A percentile compares a stretch with the other conserved stretches of the same genome.
phyloP scores from a whole-genome alignment of 108 stramenopile genomes.

The Fistulifera pelliculosa region DNA sequence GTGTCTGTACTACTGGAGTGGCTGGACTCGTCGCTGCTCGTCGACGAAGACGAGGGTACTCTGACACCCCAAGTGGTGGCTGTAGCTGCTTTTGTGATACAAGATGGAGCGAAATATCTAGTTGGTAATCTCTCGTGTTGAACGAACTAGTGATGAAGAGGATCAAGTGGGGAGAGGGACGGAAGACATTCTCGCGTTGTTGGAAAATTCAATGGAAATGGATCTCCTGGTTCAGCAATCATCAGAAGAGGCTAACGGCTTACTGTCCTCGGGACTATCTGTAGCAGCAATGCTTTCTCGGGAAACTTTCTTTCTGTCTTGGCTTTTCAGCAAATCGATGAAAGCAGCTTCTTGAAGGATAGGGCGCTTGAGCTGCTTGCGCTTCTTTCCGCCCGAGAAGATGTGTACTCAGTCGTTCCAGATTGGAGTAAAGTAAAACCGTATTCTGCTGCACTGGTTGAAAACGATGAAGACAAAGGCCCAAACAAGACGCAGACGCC shows the following conservation, averaged over 20 bases:
- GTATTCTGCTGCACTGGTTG: constrained; percentile 10
- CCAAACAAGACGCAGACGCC: constrained; percentile 3
- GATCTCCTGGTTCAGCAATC: constrained; percentile 17
- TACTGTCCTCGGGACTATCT: constrained; percentile 10
- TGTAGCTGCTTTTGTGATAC: constrained; percentile 15
- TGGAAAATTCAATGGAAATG: constrained; percentile 63
- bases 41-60: constrained; percentile 1
- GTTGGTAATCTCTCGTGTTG: constrained; percentile 22
- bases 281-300: constrained; percentile 38
- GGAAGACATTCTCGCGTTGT: constrained; percentile 44
- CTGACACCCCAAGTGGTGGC: constrained; percentile 5
- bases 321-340: constrained; percentile 45
- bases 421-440: constrained; percentile 22
- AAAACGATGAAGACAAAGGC: constrained; percentile 24
- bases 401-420: constrained; percentile 20
- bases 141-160: constrained; percentile 10
- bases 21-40: constrained; percentile 49
- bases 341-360: background rate
- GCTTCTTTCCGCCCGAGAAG: constrained; percentile 52
- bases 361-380: constrained; percentile 40
- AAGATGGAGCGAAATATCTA: constrained; percentile 24
- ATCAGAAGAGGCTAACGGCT: background rate
- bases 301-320: constrained; percentile 49
- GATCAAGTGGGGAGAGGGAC: constrained; percentile 52
- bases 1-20: constrained; percentile 56